Evolutionary conservation across 2,329 filamentous ascomycete species (phyloP), one percentile per base, ranked within the genome.

Genomic region (Phialemonium atrogriseum): DNA sequence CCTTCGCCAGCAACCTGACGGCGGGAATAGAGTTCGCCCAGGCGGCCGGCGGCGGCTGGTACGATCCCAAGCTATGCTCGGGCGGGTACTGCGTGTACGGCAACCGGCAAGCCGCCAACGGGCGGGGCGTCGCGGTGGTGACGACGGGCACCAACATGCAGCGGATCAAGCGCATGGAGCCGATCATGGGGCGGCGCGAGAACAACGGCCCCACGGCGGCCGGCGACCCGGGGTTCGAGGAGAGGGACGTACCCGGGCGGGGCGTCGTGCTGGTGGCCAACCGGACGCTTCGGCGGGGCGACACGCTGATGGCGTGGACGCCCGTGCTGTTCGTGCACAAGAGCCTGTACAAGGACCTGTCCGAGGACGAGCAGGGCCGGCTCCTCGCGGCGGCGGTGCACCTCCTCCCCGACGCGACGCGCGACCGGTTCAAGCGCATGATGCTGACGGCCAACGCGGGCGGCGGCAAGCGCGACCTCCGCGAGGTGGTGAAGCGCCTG

Each of bases 31-130:
- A 20, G 16, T 6, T 25, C 26, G 3, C 7, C 16, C 4, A 24
- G 30, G 12, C 10, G 18, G 0, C 38, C 42, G 1, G 42, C 42
- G 4, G 35, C 7, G 45, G 45, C 0, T 50, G 48, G 48, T 46
- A 43, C 36, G 28, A 42, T 5, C 43, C 48, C 34, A 45, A 46
- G 23, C 42, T 44, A 34, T 50, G 47, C 38, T 16, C 31, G 11
- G 40, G 36, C 11, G 27, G 24, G 5, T 50, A 39, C 37, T 51
- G 48, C 36, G 38, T 50, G 39, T 50, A 38, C 33, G 41, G 46
- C 17, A 51, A 49, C 42, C 42, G 22, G 3, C 34, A 36, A 4
- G 7, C 47, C 10, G 41, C 35, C 11, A 37, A 40, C 9, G 40
- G 44, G 7, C 45, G 44, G 5, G 47, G 46, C 22, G 17, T 50